Percentiles rank a stretch among this genome's conserved stretches.
phyloP scores from a whole-genome alignment of 371 early-diverging fungal species.

The Rhizopus microsporus region DNA sequence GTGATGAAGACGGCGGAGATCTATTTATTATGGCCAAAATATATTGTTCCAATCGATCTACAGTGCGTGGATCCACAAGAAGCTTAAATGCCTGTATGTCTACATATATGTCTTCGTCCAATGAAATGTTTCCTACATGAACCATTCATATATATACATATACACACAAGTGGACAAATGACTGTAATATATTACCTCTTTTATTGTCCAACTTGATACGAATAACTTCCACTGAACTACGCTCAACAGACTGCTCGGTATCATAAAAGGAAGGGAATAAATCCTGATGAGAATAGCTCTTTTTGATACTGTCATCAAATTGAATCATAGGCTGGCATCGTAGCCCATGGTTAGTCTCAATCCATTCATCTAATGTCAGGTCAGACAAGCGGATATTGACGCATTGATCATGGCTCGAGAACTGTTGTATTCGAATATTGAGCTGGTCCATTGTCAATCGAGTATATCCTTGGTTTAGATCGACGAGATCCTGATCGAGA shows the following conservation, averaged over 20 bases:
- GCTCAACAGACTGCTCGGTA: background rate
- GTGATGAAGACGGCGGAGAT: background rate
- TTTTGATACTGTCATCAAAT: constrained; percentile 32
- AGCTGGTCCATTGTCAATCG: constrained; percentile 44
- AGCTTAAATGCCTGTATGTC: constrained; percentile 55
- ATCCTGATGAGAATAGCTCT: constrained; percentile 23
- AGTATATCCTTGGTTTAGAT: constrained; percentile 43
- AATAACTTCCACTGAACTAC: background rate
- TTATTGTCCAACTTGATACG: background rate
- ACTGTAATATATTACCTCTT: background rate
- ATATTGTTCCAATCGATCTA: constrained; percentile 52
- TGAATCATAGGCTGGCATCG: constrained; percentile 39
- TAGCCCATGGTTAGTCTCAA: constrained; percentile 1
- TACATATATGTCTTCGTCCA: constrained; percentile 45
- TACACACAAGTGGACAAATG: no score
- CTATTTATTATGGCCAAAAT: constrained; percentile 33
- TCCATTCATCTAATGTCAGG: constrained; percentile 37
- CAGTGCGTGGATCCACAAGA: constrained; percentile 49
- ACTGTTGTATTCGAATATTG: constrained; percentile 40
- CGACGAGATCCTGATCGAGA: constrained; percentile 6
- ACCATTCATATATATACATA: background rate
- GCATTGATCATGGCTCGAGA: constrained; percentile 8
- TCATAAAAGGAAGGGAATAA: constrained; percentile 22
- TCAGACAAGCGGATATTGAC: constrained; percentile 30
- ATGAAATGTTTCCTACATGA: constrained; percentile 3